Conservation (phyloP, 169 alveolate genomes). For the Miamiensis avidus region DNA sequence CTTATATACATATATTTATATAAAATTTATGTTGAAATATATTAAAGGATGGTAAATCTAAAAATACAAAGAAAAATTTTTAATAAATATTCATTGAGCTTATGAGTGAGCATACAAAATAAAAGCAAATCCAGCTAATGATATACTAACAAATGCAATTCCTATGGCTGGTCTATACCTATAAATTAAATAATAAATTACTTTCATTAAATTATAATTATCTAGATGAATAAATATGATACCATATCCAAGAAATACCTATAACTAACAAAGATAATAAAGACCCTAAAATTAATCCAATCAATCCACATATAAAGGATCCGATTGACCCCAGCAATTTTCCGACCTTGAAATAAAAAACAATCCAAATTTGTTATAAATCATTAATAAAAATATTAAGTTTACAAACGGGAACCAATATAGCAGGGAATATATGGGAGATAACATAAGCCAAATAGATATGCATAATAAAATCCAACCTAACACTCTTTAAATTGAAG, state of each 20-base stretch:
- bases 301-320: not conserved
- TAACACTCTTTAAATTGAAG: not conserved
- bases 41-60: no score
- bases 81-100: not conserved
- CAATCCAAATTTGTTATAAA: not conserved
- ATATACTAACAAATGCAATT: not conserved
- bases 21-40: no score
- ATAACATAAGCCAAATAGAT: not conserved
- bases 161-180: not conserved
- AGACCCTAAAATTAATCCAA: not conserved
- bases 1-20: no score
- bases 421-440: not conserved
- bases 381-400: no score
- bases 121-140: not conserved
- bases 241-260: not conserved
- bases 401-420: not conserved
- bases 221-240: no score
- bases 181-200: no score
- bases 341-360: not conserved
- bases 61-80: not conserved
- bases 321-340: not conserved
- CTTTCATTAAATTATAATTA: no score
- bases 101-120: not conserved
- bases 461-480: not conserved
- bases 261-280: not conserved